Evolutionary conservation across 768 basidiomycete species (phyloP).

Genomic region (Pleurotus cornucopiae): DNA sequence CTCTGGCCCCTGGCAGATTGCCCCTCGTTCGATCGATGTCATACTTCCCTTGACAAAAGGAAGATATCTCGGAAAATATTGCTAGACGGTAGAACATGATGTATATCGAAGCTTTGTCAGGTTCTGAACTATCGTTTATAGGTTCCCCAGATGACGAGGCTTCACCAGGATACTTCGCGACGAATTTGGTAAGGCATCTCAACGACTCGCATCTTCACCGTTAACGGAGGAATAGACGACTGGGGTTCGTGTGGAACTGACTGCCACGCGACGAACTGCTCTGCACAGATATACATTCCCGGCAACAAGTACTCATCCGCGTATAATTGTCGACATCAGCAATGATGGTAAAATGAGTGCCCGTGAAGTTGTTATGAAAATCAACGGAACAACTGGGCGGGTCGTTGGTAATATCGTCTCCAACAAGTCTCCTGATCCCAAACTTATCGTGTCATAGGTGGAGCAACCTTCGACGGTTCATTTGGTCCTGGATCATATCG

Average conservation of each 20-base stretch:
- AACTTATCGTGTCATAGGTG: background rate
- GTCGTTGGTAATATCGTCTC: slow-evolving; percentile 22
- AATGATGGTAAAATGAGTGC: slow-evolving; percentile 56
- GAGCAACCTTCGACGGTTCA: background rate
- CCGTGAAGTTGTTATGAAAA: slow-evolving; percentile 39
- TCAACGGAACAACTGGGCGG: slow-evolving; percentile 46
- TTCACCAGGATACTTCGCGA: slow-evolving; percentile 63
- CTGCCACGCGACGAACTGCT: slow-evolving; percentile 54
- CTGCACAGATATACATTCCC: slow-evolving; percentile 59
- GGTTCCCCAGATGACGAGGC: slow-evolving; percentile 58
- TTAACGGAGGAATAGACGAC: slow-evolving; percentile 34
- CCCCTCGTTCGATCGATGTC: slow-evolving; percentile 47
- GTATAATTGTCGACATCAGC: slow-evolving; percentile 56
- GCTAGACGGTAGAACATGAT: slow-evolving; percentile 34
- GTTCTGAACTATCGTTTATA: slow-evolving; percentile 13
- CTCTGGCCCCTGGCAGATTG: slow-evolving; percentile 51
- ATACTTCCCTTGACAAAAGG: slow-evolving; percentile 39
- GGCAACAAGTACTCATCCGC: slow-evolving; percentile 38
- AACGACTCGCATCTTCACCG: background rate
- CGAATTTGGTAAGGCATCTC: slow-evolving; percentile 35
- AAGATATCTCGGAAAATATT: slow-evolving; percentile 42
- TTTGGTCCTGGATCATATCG: slow-evolving; percentile 37
- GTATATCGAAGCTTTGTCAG: background rate
- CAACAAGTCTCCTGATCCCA: background rate
- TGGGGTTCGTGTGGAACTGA: slow-evolving; percentile 53